Evolutionary conservation across 169 alveolate genomes (phyloP).

Genomic region (Eimeria zaria): DNA sequence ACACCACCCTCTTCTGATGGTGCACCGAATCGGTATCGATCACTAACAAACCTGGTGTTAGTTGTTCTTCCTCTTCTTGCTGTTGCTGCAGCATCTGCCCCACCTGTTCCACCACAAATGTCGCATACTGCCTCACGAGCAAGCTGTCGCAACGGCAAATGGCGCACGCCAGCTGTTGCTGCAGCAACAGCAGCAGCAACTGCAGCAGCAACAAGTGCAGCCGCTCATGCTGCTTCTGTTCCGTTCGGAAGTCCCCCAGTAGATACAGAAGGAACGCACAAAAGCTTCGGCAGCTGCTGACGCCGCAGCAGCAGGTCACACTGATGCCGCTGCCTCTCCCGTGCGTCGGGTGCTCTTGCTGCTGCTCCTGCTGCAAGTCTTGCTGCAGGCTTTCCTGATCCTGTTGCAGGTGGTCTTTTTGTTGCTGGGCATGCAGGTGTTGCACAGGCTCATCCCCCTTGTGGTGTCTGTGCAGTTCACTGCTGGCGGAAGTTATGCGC

Average conservation of each 20-base stretch:
- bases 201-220: constrained; percentile 59
- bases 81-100: constrained; percentile 19
- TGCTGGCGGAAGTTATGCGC: constrained; percentile 20
- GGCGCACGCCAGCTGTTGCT: constrained; percentile 33
- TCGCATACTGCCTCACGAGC: not conserved
- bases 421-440: not conserved
- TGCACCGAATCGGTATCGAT: constrained; percentile 15
- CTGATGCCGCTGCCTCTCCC: not conserved
- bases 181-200: constrained; percentile 69
- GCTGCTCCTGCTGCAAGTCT: not conserved
- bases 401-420: not conserved
- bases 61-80: not conserved
- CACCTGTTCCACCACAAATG: constrained; percentile 44
- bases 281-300: constrained; percentile 55
- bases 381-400: not conserved
- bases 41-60: not conserved
- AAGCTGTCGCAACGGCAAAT: constrained; percentile 16
- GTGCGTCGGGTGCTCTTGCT: not conserved
- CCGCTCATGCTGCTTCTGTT: constrained; percentile 40
- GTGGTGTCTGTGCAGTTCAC: constrained; percentile 34
- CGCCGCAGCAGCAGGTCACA: constrained; percentile 23
- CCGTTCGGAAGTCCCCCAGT: constrained; percentile 27
- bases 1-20: constrained; percentile 7
- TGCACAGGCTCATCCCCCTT: not conserved
- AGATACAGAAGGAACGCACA: not conserved